Conservation (phyloP, 139 green algal species). For the Marvania coccoides region DNA sequence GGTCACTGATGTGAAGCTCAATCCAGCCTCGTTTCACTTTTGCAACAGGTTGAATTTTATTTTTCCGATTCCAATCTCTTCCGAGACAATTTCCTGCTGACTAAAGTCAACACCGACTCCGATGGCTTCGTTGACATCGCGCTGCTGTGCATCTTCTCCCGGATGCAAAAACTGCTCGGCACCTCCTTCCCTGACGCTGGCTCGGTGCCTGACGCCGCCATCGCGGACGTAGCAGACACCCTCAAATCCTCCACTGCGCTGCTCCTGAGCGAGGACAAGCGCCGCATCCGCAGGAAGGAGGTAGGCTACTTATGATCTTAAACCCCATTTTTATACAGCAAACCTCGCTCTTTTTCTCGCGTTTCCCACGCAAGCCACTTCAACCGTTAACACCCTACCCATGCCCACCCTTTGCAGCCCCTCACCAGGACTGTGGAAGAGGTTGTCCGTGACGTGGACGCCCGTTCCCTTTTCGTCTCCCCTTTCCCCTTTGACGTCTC, state of each 20-base stretch:
- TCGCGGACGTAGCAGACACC: slow-evolving; percentile 19
- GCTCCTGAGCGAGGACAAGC: slow-evolving; percentile 35
- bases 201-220: not conserved
- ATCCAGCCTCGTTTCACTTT: not conserved
- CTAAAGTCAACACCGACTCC: slow-evolving; percentile 46
- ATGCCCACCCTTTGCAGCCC: not conserved
- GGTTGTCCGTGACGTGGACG: slow-evolving; percentile 45
- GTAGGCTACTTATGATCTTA: not conserved
- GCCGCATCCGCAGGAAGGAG: slow-evolving; percentile 28
- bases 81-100: slow-evolving; percentile 72
- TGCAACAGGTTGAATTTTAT: slow-evolving; percentile 85
- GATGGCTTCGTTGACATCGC: slow-evolving; percentile 64
- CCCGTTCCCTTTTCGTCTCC: slow-evolving; percentile 57
- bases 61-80: slow-evolving; percentile 86
- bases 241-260: slow-evolving; percentile 15
- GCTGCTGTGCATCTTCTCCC: slow-evolving; percentile 70
- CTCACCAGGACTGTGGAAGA: slow-evolving; percentile 11
- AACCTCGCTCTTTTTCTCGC: too few species aligned
- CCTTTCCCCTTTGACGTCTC: slow-evolving; percentile 66
- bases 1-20: too few species aligned
- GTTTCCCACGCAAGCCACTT: too few species aligned
- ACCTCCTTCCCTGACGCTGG: not conserved
- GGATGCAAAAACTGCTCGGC: slow-evolving; percentile 66
- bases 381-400: too few species aligned
- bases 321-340: not conserved